Evolutionary conservation across 2,329 filamentous ascomycete species (phyloP).

Genomic region (Pseudodiploospora longispora): DNA sequence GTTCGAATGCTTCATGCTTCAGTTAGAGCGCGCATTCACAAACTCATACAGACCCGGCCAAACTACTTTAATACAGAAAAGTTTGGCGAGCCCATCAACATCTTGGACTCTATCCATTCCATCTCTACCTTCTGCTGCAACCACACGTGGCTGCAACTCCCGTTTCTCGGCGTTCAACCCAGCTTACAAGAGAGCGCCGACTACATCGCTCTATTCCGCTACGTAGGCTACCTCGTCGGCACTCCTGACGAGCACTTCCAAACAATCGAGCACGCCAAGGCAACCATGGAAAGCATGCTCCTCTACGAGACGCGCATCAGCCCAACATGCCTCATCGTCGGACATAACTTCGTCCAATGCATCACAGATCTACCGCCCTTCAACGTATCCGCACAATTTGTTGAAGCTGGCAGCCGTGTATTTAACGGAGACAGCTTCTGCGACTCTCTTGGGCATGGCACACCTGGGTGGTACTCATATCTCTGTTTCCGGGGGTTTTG

Average conservation of each 20-base stretch:
- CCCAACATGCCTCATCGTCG: constrained; percentile 24
- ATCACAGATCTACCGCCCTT: constrained; percentile 28
- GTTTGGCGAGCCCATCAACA: constrained; percentile 56
- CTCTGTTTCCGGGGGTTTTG: constrained; percentile 23
- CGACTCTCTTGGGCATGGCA: constrained; percentile 24
- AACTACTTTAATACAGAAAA: constrained; percentile 52
- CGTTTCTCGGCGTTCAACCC: constrained; percentile 54
- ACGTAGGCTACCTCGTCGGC: constrained; percentile 22
- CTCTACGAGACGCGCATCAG: constrained; percentile 26
- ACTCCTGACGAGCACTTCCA: constrained; percentile 19
- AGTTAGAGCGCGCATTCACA: constrained; percentile 55
- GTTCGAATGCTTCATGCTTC: constrained; percentile 59
- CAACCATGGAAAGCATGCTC: constrained; percentile 25
- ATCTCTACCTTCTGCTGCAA: constrained; percentile 56
- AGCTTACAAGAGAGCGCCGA: constrained; percentile 49
- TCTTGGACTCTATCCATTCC: constrained; percentile 56
- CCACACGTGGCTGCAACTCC: constrained; percentile 54
- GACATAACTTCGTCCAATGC: constrained; percentile 30
- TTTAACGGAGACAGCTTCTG: constrained; percentile 31
- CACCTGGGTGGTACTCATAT: constrained; percentile 19
- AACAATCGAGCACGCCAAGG: constrained; percentile 17
- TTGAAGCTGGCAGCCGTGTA: constrained; percentile 28
- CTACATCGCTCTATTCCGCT: constrained; percentile 51
- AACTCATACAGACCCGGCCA: constrained; percentile 42
- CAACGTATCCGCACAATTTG: constrained; percentile 25